phyloP scores from a whole-genome alignment of 441 rosid genomes.

The Erysimum pusillum region DNA sequence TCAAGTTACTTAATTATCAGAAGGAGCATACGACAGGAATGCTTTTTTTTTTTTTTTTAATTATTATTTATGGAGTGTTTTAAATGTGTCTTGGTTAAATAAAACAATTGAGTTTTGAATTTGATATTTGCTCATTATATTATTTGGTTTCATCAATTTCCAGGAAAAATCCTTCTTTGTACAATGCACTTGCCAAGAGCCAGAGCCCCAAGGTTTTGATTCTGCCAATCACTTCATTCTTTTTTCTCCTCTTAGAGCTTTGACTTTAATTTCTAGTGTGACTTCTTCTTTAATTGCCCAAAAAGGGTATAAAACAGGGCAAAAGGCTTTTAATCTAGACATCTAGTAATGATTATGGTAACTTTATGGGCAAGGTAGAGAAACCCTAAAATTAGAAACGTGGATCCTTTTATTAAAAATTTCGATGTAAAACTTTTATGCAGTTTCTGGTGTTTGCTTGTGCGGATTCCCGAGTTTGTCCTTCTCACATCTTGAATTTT shows the following conservation, averaged over 20 bases:
- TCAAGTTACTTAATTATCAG: neutral
- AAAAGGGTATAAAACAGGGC: neutral
- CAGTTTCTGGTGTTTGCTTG: slow-evolving; percentile 73
- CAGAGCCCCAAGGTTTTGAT: slow-evolving; percentile 56
- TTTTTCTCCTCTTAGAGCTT: neutral
- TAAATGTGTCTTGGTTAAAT: neutral
- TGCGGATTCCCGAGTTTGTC: slow-evolving; percentile 74
- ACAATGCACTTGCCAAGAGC: slow-evolving; percentile 47
- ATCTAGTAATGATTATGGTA: neutral
- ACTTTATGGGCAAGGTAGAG: slow-evolving; percentile 25
- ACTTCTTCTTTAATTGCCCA: neutral
- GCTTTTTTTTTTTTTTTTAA: neutral
- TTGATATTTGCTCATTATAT: slow-evolving; percentile 13
- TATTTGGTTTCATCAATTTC: slow-evolving; percentile 24
- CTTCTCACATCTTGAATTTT: slow-evolving; percentile 61
- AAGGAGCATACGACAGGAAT: neutral
- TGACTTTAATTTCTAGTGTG: neutral
- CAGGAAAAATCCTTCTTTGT: slow-evolving; percentile 54
- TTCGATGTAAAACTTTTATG: neutral
- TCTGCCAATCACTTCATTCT: neutral
- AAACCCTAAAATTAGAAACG: slow-evolving; percentile 14
- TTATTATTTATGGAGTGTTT: neutral
- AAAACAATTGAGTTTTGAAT: neutral
- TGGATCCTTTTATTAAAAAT: neutral
- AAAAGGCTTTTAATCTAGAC: neutral